Evolutionary conservation across 2,329 filamentous ascomycete species (phyloP).

Genomic region (Trichoderma sp.): DNA sequence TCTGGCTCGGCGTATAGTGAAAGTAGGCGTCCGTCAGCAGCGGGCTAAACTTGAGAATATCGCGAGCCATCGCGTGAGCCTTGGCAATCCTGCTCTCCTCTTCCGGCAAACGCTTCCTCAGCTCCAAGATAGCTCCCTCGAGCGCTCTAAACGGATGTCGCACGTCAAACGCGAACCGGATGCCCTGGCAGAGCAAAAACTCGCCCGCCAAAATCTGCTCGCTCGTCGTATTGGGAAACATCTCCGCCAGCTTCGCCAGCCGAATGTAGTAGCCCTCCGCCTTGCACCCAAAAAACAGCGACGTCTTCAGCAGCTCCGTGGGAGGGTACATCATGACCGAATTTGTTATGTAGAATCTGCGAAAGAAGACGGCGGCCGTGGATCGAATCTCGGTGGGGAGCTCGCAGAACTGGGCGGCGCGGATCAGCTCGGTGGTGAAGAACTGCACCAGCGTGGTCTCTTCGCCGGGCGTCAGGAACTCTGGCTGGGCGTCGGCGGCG

Average conservation of each 20-base stretch:
- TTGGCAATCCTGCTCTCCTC: slow-evolving; percentile 57
- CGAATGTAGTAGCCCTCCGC: slow-evolving; percentile 82
- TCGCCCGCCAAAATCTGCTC: slow-evolving; percentile 90
- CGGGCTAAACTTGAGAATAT: slow-evolving; percentile 76
- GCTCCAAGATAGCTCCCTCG: slow-evolving; percentile 83
- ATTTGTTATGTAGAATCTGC: slow-evolving; percentile 94
- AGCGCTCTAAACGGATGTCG: slow-evolving; percentile 87
- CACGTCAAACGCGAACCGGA: slow-evolving; percentile 92
- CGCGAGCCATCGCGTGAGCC: slow-evolving; percentile 74
- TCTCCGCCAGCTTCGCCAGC: slow-evolving; percentile 66
- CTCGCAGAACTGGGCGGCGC: slow-evolving; percentile 59
- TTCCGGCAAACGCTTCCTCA: slow-evolving; percentile 68
- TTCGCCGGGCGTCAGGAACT: slow-evolving; percentile 81
- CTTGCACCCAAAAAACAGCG: slow-evolving; percentile 91
- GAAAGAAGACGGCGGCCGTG: slow-evolving; percentile 86
- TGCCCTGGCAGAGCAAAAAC: slow-evolving; percentile 87
- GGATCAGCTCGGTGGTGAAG: slow-evolving; percentile 66
- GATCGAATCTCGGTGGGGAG: slow-evolving; percentile 55
- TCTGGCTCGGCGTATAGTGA: slow-evolving; percentile 91
- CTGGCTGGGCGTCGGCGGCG: slow-evolving; percentile 62
- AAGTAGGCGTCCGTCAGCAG: slow-evolving; percentile 96
- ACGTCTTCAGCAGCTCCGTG: slow-evolving; percentile 84
- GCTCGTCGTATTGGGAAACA: slow-evolving; percentile 70
- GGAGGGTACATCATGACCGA: slow-evolving; percentile 96
- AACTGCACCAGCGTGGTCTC: slow-evolving; percentile 81